Conservation (phyloP, 108 stramenopile species). For the Nitzschia inconspicua region DNA sequence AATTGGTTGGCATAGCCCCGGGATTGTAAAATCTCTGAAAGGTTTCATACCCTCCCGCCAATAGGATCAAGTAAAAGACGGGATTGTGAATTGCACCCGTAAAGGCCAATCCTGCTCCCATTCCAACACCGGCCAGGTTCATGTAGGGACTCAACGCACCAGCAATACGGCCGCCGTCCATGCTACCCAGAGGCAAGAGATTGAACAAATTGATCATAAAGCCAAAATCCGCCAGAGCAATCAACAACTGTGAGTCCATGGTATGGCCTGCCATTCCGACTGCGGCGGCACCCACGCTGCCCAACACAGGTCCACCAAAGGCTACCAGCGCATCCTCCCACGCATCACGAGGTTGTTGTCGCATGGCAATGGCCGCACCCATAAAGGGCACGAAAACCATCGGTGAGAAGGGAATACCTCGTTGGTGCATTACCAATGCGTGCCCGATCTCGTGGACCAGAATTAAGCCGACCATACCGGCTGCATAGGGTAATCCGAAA, state of each 20-base stretch:
- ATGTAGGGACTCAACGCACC: slow-evolving; percentile 80
- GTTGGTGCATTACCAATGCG: slow-evolving; percentile 66
- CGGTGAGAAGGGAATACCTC: slow-evolving; percentile 83
- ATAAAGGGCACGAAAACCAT: slow-evolving; percentile 94
- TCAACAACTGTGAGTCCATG: slow-evolving; percentile 78
- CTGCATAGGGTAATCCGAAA: slow-evolving; percentile 87
- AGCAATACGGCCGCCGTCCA: slow-evolving; percentile 92
- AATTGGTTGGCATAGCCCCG: slow-evolving; percentile 57
- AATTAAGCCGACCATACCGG: slow-evolving; percentile 89
- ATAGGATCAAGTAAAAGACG: slow-evolving; percentile 85
- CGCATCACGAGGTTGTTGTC: slow-evolving; percentile 76
- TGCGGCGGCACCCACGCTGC: slow-evolving; percentile 74
- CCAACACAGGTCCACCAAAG: slow-evolving; percentile 86
- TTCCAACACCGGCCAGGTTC: slow-evolving; percentile 73
- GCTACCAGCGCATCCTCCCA: slow-evolving; percentile 89
- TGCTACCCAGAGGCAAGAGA: slow-evolving; percentile 80
- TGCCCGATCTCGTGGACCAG: slow-evolving; percentile 89
- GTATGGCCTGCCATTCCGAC: slow-evolving; percentile 64
- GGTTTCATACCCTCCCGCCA: slow-evolving; percentile 81
- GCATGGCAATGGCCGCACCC: slow-evolving; percentile 90
- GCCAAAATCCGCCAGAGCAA: slow-evolving; percentile 92
- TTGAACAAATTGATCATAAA: slow-evolving; percentile 97
- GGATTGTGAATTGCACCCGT: slow-evolving; percentile 79
- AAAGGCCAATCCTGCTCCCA: slow-evolving; percentile 68
- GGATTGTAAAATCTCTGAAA: slow-evolving; percentile 78